Base-by-base conservation (phyloP, 257 asterid genomes). In the Primulina huaijiensis region DNA sequence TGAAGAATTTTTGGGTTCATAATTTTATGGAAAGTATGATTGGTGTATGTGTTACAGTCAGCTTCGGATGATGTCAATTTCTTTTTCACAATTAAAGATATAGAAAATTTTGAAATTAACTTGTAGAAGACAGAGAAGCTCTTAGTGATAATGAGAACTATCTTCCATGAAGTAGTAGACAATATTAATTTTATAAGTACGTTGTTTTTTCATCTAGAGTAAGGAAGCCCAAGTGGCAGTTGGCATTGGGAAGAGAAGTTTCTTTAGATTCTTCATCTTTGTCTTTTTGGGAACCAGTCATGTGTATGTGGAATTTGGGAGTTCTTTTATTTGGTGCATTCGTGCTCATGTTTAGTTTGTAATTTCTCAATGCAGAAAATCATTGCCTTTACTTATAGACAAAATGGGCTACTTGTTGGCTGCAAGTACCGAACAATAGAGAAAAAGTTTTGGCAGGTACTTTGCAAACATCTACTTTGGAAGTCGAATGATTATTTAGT, bases 371-470 rank as follows among this genome's bases (percentile, higher is more conserved):
- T 82, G 86, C 87, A 90, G 97, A 81, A 82, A 56, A 68, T 76
- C 67, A 87, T 90, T 61, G 97, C 97, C 72, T 90, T 90, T 74
- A 82, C 96, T 58, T 90, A 90, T 71, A 71, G 71, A 66, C 82
- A 57, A 69, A 80, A 87, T 16, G 92, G 56, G 93, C 65, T 69
- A 68, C 62, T 84, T 38, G 92, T 88, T 20, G 92, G 92, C 71
- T 90, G 96, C 84, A 90, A 88, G 83, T 90, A 87, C 66, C 82
- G 96, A 16, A 87, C 86, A 33, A 31, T 82, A 5, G 84, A 77
- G 70, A 90, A 87, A 80, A 87, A 23, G 80, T 90, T 72, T 77
- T 88, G 97, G 97, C 97, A 86, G 96, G 95, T 89, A 80, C 55
- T 25, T 31, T 61, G 17, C 43, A 53, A 31, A 55, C 46, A 23